Percentiles rank a stretch among this genome's conserved stretches.
Conservation (phyloP, 2,329 filamentous ascomycete species). For the Elsinoe ampelina region DNA sequence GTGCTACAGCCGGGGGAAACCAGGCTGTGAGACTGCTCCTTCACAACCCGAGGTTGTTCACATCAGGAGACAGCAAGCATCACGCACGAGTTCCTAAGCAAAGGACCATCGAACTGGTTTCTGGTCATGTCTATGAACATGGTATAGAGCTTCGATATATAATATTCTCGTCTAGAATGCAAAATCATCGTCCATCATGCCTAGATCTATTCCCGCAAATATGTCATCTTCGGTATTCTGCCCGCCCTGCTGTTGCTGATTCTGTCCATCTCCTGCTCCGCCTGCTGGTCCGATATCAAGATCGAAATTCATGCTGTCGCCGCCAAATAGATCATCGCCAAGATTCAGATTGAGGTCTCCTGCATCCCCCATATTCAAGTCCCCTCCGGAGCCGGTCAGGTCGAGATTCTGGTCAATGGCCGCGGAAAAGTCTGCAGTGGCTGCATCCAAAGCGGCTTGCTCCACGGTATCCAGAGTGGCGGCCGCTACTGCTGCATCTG, state of each 20-base stretch:
- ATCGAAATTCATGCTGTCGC: conserved; percentile 19
- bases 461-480: neutral
- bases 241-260: conserved; percentile 21
- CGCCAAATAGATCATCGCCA: conserved; percentile 14
- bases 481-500: conserved; percentile 13
- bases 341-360: conserved; percentile 10
- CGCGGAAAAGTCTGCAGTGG: neutral
- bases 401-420: conserved; percentile 13
- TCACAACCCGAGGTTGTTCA: neutral
- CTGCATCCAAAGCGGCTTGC: conserved; percentile 1
- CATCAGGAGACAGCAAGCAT: neutral
- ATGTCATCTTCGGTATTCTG: conserved; percentile 32
- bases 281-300: conserved; percentile 22
- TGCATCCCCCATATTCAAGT: conserved; percentile 14
- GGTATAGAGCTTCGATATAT: neutral
- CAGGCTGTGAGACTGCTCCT: conserved; percentile 6
- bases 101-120: neutral
- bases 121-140: neutral
- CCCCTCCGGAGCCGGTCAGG: conserved; percentile 21
- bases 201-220: conserved; percentile 33
- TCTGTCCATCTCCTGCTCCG: conserved; percentile 23
- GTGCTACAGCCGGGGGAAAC: neutral
- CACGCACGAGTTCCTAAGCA: too few relatives aligned
- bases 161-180: conserved; percentile 19
- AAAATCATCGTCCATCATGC: conserved; percentile 26